These are phyloP conservation scores for Symmetrospora coprosmae DNA, from an alignment of 768 basidiomycete genomes.

Conservation along the genomic window DNA sequence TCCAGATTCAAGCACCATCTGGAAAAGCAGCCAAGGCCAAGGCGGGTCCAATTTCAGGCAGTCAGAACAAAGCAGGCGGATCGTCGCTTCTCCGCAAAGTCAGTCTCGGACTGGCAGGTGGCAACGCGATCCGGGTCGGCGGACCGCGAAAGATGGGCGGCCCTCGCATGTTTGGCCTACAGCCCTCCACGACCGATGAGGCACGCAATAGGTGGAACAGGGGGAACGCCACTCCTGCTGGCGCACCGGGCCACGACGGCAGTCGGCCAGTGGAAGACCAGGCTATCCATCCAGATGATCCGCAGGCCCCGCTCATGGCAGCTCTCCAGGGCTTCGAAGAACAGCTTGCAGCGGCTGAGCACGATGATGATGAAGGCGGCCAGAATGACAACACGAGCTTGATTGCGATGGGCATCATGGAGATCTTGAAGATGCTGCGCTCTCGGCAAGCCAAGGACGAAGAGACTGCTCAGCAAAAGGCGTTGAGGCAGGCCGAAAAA, in stretches of 20 bases:
- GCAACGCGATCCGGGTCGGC: neutral
- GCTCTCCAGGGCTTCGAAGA: conserved; percentile 10
- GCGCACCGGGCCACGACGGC: too few relatives aligned
- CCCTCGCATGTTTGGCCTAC: neutral
- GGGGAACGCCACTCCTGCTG: too few relatives aligned
- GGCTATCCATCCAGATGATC: neutral
- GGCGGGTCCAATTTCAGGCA: neutral
- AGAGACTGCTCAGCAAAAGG: neutral
- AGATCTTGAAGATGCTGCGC: conserved; percentile 5
- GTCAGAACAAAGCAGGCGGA: neutral
- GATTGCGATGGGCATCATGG: neutral
- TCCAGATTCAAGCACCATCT: too few relatives aligned
- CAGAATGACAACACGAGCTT: neutral
- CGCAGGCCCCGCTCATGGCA: neutral
- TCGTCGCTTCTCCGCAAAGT: conserved; percentile 13
- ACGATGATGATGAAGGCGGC: neutral
- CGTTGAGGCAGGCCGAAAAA: neutral
- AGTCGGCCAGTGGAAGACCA: neutral
- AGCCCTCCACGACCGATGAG: neutral
- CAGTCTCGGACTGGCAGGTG: conserved; percentile 5
- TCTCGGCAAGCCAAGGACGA: neutral
- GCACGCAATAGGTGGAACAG: neutral
- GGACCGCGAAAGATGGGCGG: conserved; percentile 15
- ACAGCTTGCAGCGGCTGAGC: neutral
- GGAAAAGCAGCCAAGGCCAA: neutral